A percentile compares a stretch with the other conserved stretches of the same genome.
Conservation (phyloP, 1,139 yeast genomes). For the Yamadazyma atlantica region DNA sequence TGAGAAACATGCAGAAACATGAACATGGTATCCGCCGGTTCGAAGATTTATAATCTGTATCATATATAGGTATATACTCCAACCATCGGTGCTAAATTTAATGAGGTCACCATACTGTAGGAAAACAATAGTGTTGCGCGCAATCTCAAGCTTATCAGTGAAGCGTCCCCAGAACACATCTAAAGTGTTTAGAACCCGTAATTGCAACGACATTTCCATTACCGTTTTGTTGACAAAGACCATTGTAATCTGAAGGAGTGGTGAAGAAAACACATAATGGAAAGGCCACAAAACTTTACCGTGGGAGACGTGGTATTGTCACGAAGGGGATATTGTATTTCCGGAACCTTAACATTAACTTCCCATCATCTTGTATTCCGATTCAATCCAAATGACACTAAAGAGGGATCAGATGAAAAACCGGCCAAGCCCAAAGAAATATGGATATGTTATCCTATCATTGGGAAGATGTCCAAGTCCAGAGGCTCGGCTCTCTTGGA, state of each 20-base stretch:
- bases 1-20: conserved; percentile 49
- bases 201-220: too few species aligned
- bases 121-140: too few species aligned
- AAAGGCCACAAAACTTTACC: conserved; percentile 28
- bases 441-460: conserved; percentile 92
- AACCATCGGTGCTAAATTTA: too few species aligned
- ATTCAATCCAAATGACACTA: conserved; percentile 28
- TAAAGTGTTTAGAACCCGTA: too few species aligned
- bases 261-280: conserved; percentile 19
- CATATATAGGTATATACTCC: neutral
- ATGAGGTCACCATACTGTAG: too few species aligned
- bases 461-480: conserved; percentile 63
- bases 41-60: conserved; percentile 49
- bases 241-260: too few species aligned
- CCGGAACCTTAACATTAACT: conserved; percentile 76
- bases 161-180: too few species aligned
- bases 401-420: too few species aligned
- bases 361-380: conserved; percentile 84
- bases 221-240: too few species aligned
- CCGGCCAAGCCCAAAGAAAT: conserved; percentile 59
- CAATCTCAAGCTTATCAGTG: too few species aligned
- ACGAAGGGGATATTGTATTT: conserved; percentile 63
- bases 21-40: conserved; percentile 69
- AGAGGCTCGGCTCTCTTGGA: conserved; percentile 47
- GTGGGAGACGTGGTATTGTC: conserved; percentile 69